Evolutionary conservation across 176 grass and related monocot species (phyloP).

Genomic region (Oryza australiensis): DNA sequence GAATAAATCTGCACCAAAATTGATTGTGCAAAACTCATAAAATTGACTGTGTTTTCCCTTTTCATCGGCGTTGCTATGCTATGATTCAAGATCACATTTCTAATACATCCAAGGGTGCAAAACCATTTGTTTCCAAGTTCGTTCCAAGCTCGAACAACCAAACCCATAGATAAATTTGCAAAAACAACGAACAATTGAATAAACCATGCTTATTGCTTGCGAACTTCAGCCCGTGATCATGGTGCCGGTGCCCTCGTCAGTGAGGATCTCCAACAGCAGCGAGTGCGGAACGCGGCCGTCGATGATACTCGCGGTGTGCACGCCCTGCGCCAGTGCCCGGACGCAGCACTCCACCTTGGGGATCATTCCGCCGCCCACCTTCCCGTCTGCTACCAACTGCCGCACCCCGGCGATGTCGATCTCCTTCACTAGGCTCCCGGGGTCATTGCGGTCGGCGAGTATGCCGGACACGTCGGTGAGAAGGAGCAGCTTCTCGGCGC

Average conservation of each 20-base stretch:
- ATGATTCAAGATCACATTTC: background rate
- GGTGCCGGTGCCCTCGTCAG: conserved; percentile 77
- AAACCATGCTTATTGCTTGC: background rate
- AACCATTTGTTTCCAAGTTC: background rate
- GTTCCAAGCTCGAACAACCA: background rate
- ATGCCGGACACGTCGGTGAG: conserved; percentile 76
- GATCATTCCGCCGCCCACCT: conserved; percentile 88
- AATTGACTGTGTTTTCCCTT: background rate
- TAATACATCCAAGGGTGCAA: background rate
- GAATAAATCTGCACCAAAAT: conserved; percentile 1
- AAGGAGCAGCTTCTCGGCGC: conserved; percentile 81
- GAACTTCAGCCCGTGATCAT: conserved; percentile 68
- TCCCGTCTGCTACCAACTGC: conserved; percentile 68
- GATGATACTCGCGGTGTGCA: conserved; percentile 76
- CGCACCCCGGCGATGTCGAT: conserved; percentile 61
- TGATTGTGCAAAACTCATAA: background rate
- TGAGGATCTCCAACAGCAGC: conserved; percentile 81
- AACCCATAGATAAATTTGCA: background rate
- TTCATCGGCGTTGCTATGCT: background rate
- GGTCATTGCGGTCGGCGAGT: conserved; percentile 62
- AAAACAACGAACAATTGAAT: background rate
- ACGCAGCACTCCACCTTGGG: conserved; percentile 84
- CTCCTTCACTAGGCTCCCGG: conserved; percentile 63
- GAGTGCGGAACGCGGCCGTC: conserved; percentile 80
- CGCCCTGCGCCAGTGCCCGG: conserved; percentile 66